These are phyloP conservation scores for Phanerochaete carnosa DNA, from an alignment of 768 basidiomycete genomes.

Conservation along the genomic window DNA sequence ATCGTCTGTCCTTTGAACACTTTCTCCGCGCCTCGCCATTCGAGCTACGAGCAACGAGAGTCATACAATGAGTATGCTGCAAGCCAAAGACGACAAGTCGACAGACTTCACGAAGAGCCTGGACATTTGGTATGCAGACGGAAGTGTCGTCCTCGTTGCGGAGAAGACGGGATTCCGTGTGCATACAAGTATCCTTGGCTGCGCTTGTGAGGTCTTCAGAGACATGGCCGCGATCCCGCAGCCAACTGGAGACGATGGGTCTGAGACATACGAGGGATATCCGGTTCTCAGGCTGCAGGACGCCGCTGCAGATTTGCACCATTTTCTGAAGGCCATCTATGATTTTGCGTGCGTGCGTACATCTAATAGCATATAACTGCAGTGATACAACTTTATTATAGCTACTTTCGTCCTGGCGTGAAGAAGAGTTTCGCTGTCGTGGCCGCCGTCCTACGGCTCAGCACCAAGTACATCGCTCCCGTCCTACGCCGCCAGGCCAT, in stretches of 20 bases:
- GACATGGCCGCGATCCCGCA: constrained; percentile 21
- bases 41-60: not conserved
- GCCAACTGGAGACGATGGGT: not conserved
- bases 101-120: constrained; percentile 1
- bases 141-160: constrained; percentile 23
- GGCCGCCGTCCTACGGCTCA: constrained; percentile 15
- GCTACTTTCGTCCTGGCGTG: constrained; percentile 8
- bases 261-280: constrained; percentile 4
- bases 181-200: constrained; percentile 17
- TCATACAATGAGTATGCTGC: not conserved
- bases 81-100: not conserved
- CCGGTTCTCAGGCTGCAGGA: constrained; percentile 3
- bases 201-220: constrained; percentile 17
- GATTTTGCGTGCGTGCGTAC: not conserved
- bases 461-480: constrained; percentile 19
- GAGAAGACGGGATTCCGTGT: constrained; percentile 23
- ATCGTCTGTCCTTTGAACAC: not conserved
- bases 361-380: not conserved
- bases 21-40: not conserved
- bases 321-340: constrained; percentile 7
- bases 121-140: constrained; percentile 25
- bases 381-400: not conserved
- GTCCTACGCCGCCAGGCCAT: constrained; percentile 14
- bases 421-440: constrained; percentile 7
- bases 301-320: not conserved